Evolutionary conservation across 2,329 filamentous ascomycete genomes (phyloP), one percentile per base, ranked within the genome.

Genomic region (Cercospora nicotianae): DNA sequence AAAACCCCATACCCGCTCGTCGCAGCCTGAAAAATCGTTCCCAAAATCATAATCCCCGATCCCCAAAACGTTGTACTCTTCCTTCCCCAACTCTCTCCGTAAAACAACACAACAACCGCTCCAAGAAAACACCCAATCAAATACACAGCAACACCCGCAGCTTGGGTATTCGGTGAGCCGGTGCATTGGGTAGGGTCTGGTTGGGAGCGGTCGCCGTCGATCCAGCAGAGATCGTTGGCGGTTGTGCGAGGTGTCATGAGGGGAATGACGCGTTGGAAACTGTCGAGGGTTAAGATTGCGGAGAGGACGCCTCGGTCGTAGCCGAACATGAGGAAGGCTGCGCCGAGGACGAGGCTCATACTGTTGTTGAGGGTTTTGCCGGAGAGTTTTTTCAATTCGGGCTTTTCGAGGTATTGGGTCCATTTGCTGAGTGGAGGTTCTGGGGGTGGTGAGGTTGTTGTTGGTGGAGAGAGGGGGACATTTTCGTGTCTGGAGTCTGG

Each of bases 71-170:
- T 83, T 2, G 78, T 76, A 48, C 74, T 77, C 51, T 80, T 78
- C 28, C 82, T 80, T 18, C 82, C 82, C 1, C 83, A 73, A 1
- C 68, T 66, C 65, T 83, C 81, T 12, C 80, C 81, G 30, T 76
- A 76, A 10, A 74, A 51, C 0, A 82, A 70, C 65, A 79, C 77
- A n/a, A 76, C 72, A 30, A 81, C 71, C 3, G 81, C 79, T 5
- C 81, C 81, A 12, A 80, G 69, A 0, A 83, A 72, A 63, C 80
- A 83, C 16, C 83, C 84, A 36, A 85, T 77, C 67, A 85, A 82
- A 76, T 85, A 86, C 67, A 84, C 85, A 13, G 83, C 79, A 1
- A 82, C 83, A 20, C 78, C 80, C 64, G 81, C 74, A 30, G 74
- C 82, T 69, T 83, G 81, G 5, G 60, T 66, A 13, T 60, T 65